Percentiles rank a stretch among this genome's conserved stretches.
Conservation (phyloP, 2,329 filamentous ascomycete species). For the Mycosphaerelloides madeirae region DNA sequence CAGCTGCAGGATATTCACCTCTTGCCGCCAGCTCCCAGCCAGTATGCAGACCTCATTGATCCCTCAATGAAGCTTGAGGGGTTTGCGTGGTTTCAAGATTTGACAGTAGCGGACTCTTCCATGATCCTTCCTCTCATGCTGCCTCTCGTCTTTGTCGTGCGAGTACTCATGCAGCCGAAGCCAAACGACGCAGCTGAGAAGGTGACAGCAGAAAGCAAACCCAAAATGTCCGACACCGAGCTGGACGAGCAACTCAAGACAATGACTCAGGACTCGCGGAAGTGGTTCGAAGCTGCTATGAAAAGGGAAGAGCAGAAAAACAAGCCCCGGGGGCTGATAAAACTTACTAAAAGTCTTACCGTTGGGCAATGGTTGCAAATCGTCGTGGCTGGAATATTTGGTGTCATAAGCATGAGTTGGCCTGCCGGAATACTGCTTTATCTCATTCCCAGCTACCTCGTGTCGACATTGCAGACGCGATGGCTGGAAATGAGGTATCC, state of each 20-base stretch:
- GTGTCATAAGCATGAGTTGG: constrained; percentile 31
- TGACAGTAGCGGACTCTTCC: constrained; percentile 51
- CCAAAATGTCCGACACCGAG: background rate
- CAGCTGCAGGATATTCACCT: constrained; percentile 3
- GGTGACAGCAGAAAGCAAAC: background rate
- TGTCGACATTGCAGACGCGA: constrained; percentile 16
- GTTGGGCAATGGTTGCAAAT: constrained; percentile 24
- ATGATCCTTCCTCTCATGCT: constrained; percentile 16
- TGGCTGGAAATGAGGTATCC: constrained; percentile 28
- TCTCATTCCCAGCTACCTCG: constrained; percentile 22
- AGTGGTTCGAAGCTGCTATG: constrained; percentile 2
- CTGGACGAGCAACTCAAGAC: background rate
- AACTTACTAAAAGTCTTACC: constrained; percentile 7
- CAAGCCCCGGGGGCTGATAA: background rate
- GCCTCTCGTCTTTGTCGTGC: constrained; percentile 16
- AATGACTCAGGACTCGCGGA: background rate
- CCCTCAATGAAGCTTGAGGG: constrained; percentile 52
- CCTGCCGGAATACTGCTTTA: constrained; percentile 43
- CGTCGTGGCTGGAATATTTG: constrained; percentile 31
- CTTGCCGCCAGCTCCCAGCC: background rate
- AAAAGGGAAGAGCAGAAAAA: constrained; percentile 6
- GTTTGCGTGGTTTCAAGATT: constrained; percentile 57
- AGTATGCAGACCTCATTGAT: constrained; percentile 37
- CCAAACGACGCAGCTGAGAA: background rate
- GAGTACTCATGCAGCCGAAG: constrained; percentile 21